Conservation (phyloP, 1,284 basidiomycete genomes). For the Apiotrichum montevideense region DNA sequence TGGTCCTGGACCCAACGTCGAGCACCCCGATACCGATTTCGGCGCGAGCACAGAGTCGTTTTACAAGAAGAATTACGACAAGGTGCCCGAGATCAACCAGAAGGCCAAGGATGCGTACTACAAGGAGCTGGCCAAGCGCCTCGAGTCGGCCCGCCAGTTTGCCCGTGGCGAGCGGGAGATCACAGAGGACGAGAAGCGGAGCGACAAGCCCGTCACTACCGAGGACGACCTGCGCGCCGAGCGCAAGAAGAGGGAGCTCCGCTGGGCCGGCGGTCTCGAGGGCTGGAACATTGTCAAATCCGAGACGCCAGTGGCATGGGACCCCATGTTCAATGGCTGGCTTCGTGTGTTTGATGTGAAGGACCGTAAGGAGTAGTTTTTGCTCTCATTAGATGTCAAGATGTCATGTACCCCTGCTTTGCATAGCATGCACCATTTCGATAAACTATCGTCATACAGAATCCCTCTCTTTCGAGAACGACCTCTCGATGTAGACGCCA, state of each 20-base stretch:
- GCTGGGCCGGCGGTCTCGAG: conserved; percentile 69
- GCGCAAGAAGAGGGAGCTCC: conserved; percentile 74
- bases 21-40: conserved; percentile 63
- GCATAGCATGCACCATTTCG: no score
- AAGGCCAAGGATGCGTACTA: conserved; percentile 74
- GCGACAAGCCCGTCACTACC: conserved; percentile 69
- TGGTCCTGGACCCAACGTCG: conserved; percentile 21
- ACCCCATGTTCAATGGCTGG: conserved; percentile 61
- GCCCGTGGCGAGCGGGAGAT: conserved; percentile 71
- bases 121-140: conserved; percentile 59
- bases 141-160: conserved; percentile 71
- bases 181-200: conserved; percentile 67
- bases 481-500: no score
- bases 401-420: no score
- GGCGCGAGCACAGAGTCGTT: conserved; percentile 61
- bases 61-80: conserved; percentile 61
- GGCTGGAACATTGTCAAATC: conserved; percentile 73
- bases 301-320: conserved; percentile 63
- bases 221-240: conserved; percentile 80
- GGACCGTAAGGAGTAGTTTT: not conserved
- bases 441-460: no score
- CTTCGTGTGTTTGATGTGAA: conserved; percentile 57
- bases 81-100: conserved; percentile 59
- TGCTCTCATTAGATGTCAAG: no score
- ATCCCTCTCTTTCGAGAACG: no score